These are phyloP conservation scores for Aureobasidium sp. DNA, from an alignment of 2,329 filamentous ascomycete species.

Conservation along the genomic window DNA sequence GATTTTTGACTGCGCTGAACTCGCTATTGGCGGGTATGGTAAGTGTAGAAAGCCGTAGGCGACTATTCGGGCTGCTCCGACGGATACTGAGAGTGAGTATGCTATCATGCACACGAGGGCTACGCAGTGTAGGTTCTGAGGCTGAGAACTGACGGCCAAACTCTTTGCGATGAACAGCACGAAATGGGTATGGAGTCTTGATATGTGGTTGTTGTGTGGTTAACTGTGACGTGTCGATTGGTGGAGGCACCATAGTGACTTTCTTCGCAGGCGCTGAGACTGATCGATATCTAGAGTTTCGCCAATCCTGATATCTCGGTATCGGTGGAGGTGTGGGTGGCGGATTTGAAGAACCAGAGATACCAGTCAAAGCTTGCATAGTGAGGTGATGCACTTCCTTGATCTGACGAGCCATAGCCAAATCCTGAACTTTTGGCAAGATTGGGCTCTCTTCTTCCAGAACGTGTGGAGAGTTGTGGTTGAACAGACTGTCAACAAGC, in stretches of 20 bases:
- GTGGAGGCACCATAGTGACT: conserved; percentile 37
- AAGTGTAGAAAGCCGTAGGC: conserved; percentile 30
- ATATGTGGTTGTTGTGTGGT: conserved; percentile 25
- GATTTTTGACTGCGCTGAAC: conserved; percentile 29
- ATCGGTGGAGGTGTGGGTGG: conserved; percentile 12
- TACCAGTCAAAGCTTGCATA: conserved; percentile 34
- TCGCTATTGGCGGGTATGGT: conserved; percentile 34
- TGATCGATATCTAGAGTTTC: conserved; percentile 20
- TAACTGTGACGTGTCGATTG: conserved; percentile 33
- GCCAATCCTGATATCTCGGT: conserved; percentile 16
- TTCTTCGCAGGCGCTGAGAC: conserved; percentile 27
- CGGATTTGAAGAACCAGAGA: conserved; percentile 4
- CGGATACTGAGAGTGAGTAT: conserved; percentile 36
- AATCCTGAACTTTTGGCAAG: conserved; percentile 14
- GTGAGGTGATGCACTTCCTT: conserved; percentile 35
- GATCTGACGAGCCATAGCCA: conserved; percentile 31
- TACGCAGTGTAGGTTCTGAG: conserved; percentile 21
- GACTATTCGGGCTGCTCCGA: conserved; percentile 29
- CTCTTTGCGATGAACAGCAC: conserved; percentile 29
- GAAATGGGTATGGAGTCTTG: conserved; percentile 37
- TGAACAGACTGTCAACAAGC: conserved; percentile 9
- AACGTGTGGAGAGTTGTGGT: not conserved
- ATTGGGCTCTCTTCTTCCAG: conserved; percentile 24
- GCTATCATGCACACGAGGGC: conserved; percentile 27
- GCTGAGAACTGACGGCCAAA: conserved; percentile 25